These are phyloP conservation scores for Corynascus novoguineensis DNA, from an alignment of 495 filamentous ascomycete species.

Conservation along the genomic window DNA sequence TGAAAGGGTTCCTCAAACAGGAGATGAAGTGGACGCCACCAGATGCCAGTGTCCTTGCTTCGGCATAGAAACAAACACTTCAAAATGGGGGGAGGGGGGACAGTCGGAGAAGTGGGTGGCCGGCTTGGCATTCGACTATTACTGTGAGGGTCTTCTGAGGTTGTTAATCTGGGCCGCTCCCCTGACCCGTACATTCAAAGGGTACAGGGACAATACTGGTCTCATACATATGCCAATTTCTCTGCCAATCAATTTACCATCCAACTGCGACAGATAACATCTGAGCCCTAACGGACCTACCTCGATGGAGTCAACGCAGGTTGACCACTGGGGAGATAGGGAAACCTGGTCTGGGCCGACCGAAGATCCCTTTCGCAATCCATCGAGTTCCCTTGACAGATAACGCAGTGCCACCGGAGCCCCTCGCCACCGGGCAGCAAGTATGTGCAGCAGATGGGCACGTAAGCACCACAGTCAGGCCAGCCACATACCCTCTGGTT, in stretches of 20 bases:
- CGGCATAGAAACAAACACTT: neutral
- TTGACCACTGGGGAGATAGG: slow-evolving; percentile 2
- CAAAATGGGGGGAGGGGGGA: neutral
- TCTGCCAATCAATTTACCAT: too few relatives aligned
- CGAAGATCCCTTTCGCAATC: neutral
- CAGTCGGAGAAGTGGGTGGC: neutral
- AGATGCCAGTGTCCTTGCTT: slow-evolving; percentile 10
- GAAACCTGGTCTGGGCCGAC: slow-evolving; percentile 1
- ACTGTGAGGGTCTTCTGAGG: too few relatives aligned
- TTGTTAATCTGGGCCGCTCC: too few relatives aligned
- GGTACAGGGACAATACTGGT: too few relatives aligned
- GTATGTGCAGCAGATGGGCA: slow-evolving; percentile 10
- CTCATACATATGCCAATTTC: too few relatives aligned
- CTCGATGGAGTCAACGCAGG: slow-evolving; percentile 4
- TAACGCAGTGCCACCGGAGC: slow-evolving; percentile 10
- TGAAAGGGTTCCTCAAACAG: slow-evolving; percentile 21
- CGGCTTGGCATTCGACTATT: too few relatives aligned
- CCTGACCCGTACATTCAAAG: too few relatives aligned
- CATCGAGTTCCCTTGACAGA: slow-evolving; percentile 15
- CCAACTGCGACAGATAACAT: too few relatives aligned
- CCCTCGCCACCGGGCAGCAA: neutral
- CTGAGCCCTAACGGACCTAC: neutral
- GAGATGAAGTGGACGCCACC: slow-evolving; percentile 25
- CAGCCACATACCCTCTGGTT: slow-evolving; percentile 11
- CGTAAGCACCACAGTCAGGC: slow-evolving; percentile 16